Evolutionary conservation across 495 filamentous ascomycete genomes (phyloP).

Genomic region (Chaetomium cochliodes): DNA sequence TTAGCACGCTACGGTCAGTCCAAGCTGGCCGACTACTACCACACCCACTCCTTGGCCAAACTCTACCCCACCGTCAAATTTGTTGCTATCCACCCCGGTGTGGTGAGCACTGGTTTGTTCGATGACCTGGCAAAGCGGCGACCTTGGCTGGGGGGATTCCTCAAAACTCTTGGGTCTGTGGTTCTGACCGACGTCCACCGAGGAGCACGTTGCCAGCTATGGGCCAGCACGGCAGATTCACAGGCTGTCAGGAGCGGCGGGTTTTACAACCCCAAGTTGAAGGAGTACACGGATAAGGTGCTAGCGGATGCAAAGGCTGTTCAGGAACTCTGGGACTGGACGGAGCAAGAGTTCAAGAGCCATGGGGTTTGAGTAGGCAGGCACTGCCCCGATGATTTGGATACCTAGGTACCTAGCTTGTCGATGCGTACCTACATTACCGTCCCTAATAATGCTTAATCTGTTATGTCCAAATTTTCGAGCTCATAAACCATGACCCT

Average conservation of each 20-base stretch:
- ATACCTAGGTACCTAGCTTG: too few relatives aligned
- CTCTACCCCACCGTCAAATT: background rate
- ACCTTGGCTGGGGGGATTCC: too few relatives aligned
- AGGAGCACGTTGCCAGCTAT: constrained; percentile 1
- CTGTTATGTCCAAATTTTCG: too few relatives aligned
- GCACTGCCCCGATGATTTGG: too few relatives aligned
- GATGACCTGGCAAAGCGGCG: background rate
- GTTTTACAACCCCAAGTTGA: background rate
- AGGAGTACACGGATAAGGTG: background rate
- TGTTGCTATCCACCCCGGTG: background rate
- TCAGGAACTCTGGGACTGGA: too few relatives aligned
- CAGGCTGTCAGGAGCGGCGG: background rate
- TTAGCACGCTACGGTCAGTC: background rate
- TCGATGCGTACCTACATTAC: too few relatives aligned
- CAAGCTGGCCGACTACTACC: constrained; percentile 1
- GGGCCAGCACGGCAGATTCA: background rate
- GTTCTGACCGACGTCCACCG: background rate
- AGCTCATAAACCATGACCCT: too few relatives aligned
- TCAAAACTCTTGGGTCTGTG: too few relatives aligned
- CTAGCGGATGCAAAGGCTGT: too few relatives aligned
- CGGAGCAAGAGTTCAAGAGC: too few relatives aligned
- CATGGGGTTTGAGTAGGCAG: too few relatives aligned
- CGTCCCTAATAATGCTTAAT: too few relatives aligned
- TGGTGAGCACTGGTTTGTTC: background rate
- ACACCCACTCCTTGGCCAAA: background rate